Base-by-base conservation (phyloP, 2,329 filamentous ascomycete genomes). In the Cadophora sp. region DNA sequence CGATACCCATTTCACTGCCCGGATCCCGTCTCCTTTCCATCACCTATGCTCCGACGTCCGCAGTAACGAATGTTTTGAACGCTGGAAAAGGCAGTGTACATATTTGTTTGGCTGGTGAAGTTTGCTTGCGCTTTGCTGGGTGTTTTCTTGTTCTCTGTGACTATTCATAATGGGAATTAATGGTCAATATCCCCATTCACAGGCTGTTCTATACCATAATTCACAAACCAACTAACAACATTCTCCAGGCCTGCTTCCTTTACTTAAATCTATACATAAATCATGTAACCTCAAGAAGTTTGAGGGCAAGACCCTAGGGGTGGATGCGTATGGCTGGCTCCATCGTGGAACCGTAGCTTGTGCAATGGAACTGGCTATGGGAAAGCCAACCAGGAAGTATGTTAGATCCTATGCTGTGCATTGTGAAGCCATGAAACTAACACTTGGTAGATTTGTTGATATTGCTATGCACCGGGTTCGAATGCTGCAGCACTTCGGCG, bases 281-380 rank as follows among this genome's bases (percentile, higher is more conserved):
- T 91, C 92, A 76, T 91, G 88, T 60, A 91, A 93, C 73, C 84
- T 99, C 68, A 96, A 94, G 78, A 94, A 94, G 76, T 97, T 92
- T 79, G 82, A 87, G 14, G 96, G 95, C 61, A 90, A 97, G 80
- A 97, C 91, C 1, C 86, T 99, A 56, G 96, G 92, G n/a, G 90
- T 99, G 43, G 96, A 99, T 79, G 95, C 92, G 66, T 99, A 99
- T 84, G 96, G 95, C 78, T 99, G 96, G 96, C 89, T 99, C 64
- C 96, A 99, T 80, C 91, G 96, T 73, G 96, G 94, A 63, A 94
- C 94, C 56, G 90, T 96, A 71, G 87, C 92, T 59, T 98, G 95
- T 82, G 93, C 95, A 70, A 88, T 96, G 75, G 96, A 98, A 75
- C 86, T 99, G 70, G 96, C 94, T 43, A 86, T 95, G 74, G 93